Evolutionary conservation across 768 basidiomycete genomes (phyloP).

Genomic region (Tulasnella sp.): DNA sequence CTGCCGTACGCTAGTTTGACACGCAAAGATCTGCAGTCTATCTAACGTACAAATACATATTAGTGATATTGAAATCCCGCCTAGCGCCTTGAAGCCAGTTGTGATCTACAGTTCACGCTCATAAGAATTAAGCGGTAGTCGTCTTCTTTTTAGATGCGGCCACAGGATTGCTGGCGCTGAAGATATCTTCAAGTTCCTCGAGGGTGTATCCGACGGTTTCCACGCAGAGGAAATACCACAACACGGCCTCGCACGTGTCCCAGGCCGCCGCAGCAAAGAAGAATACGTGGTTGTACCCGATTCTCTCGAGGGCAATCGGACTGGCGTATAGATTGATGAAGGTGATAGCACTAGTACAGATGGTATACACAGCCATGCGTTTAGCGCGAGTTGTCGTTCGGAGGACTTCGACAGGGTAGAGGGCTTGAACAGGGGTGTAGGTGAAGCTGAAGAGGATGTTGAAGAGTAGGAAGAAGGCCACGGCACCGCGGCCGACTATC

Average conservation of each 20-base stretch:
- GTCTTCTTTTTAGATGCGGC: conserved; percentile 23
- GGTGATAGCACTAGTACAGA: conserved; percentile 25
- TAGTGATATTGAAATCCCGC: too few species aligned
- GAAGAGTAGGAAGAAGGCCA: conserved; percentile 35
- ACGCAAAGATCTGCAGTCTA: too few species aligned
- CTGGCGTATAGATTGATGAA: conserved; percentile 41
- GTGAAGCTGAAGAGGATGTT: conserved; percentile 41
- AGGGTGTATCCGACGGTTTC: conserved; percentile 26
- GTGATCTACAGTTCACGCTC: too few species aligned
- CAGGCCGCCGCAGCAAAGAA: conserved; percentile 25
- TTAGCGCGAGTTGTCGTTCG: conserved; percentile 47
- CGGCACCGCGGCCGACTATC: conserved; percentile 25
- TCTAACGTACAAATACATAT: too few species aligned
- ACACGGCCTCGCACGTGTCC: conserved; percentile 21
- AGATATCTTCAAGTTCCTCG: conserved; percentile 29
- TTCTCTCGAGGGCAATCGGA: conserved; percentile 33
- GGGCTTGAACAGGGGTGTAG: conserved; percentile 47
- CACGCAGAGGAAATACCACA: conserved; percentile 24
- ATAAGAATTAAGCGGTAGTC: conserved; percentile 23
- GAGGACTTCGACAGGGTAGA: conserved; percentile 45
- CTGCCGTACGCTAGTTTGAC: too few species aligned
- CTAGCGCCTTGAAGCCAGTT: too few species aligned
- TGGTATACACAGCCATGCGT: conserved; percentile 43
- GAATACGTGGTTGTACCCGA: conserved; percentile 29
- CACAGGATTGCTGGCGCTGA: conserved; percentile 26